phyloP scores from a whole-genome alignment of 805 yeast genomes.

The Brettanomyces sp. region DNA sequence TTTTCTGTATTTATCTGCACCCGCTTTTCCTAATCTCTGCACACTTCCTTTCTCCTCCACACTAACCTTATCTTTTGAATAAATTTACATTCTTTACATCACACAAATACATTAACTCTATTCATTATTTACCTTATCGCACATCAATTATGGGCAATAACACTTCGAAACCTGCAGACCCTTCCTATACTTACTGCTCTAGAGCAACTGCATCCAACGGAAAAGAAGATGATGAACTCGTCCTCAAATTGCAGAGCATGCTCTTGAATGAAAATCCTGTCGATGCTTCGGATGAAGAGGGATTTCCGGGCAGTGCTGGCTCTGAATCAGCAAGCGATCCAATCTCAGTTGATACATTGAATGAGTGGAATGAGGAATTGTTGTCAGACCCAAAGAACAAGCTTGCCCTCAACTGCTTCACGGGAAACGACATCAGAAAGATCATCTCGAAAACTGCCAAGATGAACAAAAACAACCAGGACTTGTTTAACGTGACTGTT shows the following conservation, averaged over 20 bases:
- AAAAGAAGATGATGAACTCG: conserved; percentile 22
- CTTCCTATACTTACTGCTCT: conserved; percentile 12
- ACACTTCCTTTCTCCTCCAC: no score
- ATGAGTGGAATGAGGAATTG: conserved; percentile 37
- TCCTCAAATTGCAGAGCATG: conserved; percentile 21
- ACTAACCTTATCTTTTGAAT: no score
- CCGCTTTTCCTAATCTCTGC: no score
- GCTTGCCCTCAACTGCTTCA: conserved; percentile 46
- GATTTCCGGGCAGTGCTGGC: conserved; percentile 2
- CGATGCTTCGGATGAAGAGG: conserved; percentile 1
- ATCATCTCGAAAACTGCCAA: conserved; percentile 30
- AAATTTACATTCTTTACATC: no score
- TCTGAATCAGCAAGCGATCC: conserved; percentile 16
- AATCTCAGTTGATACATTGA: conserved; percentile 24
- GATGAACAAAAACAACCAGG: conserved; percentile 21
- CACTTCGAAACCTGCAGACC: conserved; percentile 12
- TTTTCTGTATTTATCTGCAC: no score
- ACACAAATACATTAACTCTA: no score
- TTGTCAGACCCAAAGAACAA: conserved; percentile 38
- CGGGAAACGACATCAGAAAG: conserved; percentile 34
- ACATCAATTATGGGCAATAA: conserved; percentile 17
- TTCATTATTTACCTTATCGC: no score
- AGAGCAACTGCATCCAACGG: conserved; percentile 7
- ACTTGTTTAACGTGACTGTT: conserved; percentile 36
- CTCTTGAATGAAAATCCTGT: conserved; percentile 6